Percentiles rank a stretch among this genome's conserved stretches.
Evolutionary conservation across 495 filamentous ascomycete species (phyloP).

Genomic region (Penicillium dipodomyicola): DNA sequence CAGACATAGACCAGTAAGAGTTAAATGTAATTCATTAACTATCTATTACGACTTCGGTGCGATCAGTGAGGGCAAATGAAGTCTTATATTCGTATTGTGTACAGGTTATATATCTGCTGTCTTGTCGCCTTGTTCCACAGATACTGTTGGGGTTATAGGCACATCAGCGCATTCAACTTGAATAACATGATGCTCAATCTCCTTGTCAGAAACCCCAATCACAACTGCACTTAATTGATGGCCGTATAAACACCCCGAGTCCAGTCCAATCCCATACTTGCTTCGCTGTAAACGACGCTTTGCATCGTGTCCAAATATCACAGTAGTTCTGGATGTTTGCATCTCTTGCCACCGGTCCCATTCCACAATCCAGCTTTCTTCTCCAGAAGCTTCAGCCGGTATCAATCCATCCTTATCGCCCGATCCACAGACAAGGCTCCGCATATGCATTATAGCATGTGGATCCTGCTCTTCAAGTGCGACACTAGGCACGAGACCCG

Average conservation of each 20-base stretch:
- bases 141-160: conserved; percentile 11
- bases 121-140: neutral
- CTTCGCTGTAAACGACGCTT: conserved; percentile 26
- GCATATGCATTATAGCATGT: conserved; percentile 77
- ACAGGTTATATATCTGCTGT: neutral
- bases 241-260: conserved; percentile 29
- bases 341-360: conserved; percentile 28
- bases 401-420: conserved; percentile 2
- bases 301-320: conserved; percentile 32
- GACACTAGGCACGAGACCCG: conserved; percentile 68
- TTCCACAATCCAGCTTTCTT: conserved; percentile 25
- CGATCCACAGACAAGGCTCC: conserved; percentile 52
- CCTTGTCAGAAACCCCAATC: conserved; percentile 6
- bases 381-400: conserved; percentile 15
- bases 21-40: too few relatives aligned
- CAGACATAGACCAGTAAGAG: too few relatives aligned
- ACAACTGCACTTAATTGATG: conserved; percentile 26
- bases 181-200: conserved; percentile 18
- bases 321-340: conserved; percentile 15
- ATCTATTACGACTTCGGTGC: too few relatives aligned
- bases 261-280: conserved; percentile 25
- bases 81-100: too few relatives aligned
- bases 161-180: conserved; percentile 26
- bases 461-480: conserved; percentile 66
- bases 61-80: too few relatives aligned